Base-by-base conservation (phyloP, 164 flowering plant species). In the Aristolochia fimbriata region DNA sequence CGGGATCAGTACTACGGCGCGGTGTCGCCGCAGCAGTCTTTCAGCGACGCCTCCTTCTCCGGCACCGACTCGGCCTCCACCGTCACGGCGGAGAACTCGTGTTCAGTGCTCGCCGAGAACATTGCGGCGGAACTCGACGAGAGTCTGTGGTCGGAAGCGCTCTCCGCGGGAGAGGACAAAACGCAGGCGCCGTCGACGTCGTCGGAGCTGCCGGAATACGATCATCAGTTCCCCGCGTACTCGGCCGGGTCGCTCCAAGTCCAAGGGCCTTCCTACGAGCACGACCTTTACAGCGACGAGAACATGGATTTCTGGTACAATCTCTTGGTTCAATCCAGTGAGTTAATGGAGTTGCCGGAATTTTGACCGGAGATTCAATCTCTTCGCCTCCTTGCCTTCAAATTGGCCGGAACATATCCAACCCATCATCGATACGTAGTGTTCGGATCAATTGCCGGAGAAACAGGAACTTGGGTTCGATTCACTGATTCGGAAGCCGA, bases 261-360 rank as follows among this genome's bases (percentile, higher is more conserved):
- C 8, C 43, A 37, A 6, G 43, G 8, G 4, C 11, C 43, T 37
- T 3, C 15, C 15, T 52, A 13, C 15, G 4, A 10, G 6, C 55
- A 13, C 20, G 55, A 41, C 16, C 53, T 25, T 1, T 60, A 45
- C 51, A 41, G 43, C 27, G 52, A 68, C 47, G 71, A 63, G 15
- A 67, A 60, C 62, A 68, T 73, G 83, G 84, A 79, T 59, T 86
- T 78, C 68, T 86, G 86, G 88, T 71, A 65, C 58, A 72, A 81
- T 56, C 59, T 80, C 19, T 75, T 80, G 49, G 63, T 73, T 0
- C 55, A 71, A 60, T 73, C 81, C 16, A 83, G 68, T 5, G 79
- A 74, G 22, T 65, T 76, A 47, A 53, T 60, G n/a, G 60, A 55
- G 53, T 47, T 62, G 51, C 59, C 51, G 45, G 58, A 23, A 12